These are phyloP conservation scores for Viola pubescens DNA, from an alignment of 441 rosid species.

Conservation along the genomic window DNA sequence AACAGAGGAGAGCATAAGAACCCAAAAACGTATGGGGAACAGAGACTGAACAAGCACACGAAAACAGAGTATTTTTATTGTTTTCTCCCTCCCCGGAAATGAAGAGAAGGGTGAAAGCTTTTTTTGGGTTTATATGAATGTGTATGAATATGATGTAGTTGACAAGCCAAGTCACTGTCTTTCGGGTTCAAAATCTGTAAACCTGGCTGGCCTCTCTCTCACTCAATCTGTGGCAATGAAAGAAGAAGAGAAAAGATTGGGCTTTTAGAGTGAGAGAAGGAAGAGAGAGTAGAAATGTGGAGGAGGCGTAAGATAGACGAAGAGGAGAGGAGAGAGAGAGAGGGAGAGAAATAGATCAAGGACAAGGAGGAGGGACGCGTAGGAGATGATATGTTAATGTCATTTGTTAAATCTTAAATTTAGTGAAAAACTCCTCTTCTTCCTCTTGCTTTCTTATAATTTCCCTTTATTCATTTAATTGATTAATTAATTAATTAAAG, in stretches of 20 bases:
- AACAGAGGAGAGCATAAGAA: too few species aligned
- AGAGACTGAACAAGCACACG: too few species aligned
- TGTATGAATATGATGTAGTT: constrained; percentile 1
- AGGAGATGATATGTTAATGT: background rate
- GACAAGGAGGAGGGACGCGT: background rate
- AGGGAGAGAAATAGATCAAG: constrained; percentile 21
- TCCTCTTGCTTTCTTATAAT: too few species aligned
- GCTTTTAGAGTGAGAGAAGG: constrained; percentile 21
- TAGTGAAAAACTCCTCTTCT: too few species aligned
- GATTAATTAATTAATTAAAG: too few species aligned
- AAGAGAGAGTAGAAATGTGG: constrained; percentile 14
- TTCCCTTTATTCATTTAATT: background rate
- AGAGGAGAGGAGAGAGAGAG: constrained; percentile 9
- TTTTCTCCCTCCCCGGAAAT: too few species aligned
- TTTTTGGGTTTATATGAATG: too few species aligned
- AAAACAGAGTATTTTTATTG: too few species aligned
- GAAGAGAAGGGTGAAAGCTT: too few species aligned
- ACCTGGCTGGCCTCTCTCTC: constrained; percentile 24
- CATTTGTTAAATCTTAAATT: too few species aligned
- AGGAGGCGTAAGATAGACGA: constrained; percentile 17
- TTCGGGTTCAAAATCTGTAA: constrained; percentile 8
- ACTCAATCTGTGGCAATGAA: constrained; percentile 17
- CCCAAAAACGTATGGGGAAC: too few species aligned
- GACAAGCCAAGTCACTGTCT: constrained; percentile 25
- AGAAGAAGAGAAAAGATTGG: constrained; percentile 2